phyloP scores from a whole-genome alignment of 2,329 filamentous ascomycete species.

The Colletotrichum viniferum region DNA sequence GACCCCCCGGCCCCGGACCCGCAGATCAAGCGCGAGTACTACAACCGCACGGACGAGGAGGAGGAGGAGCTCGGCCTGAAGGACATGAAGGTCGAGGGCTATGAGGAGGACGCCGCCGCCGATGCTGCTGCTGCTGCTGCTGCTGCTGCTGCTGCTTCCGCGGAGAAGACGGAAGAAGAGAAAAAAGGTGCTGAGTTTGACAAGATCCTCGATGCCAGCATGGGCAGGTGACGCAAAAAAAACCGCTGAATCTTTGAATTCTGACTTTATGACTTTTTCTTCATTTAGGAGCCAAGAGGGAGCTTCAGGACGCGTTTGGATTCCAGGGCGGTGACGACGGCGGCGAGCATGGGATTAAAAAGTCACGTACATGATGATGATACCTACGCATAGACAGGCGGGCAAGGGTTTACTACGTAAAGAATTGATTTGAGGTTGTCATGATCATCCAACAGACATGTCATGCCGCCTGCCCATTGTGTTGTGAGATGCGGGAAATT shows the following conservation, averaged over 20 bases:
- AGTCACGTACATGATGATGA: slow-evolving; percentile 18
- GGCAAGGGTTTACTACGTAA: background rate
- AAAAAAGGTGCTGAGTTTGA: slow-evolving; percentile 21
- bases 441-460: background rate
- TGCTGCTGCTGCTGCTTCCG: background rate
- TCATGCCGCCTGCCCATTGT: too few relatives aligned
- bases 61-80: slow-evolving; percentile 89
- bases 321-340: background rate
- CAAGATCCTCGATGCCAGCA: slow-evolving; percentile 20
- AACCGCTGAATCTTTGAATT: background rate
- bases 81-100: slow-evolving; percentile 93
- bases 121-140: slow-evolving; percentile 10
- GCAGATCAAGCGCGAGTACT: slow-evolving; percentile 81
- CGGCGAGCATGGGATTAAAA: background rate
- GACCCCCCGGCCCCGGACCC: slow-evolving; percentile 73
- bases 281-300: background rate
- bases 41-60: slow-evolving; percentile 87
- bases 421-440: background rate
- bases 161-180: slow-evolving; percentile 8
- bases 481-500: background rate
- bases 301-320: background rate
- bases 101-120: slow-evolving; percentile 62
- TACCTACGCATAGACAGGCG: slow-evolving; percentile 12
- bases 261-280: background rate
- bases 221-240: slow-evolving; percentile 1